phyloP scores from a whole-genome alignment of 108 stramenopile genomes.

The Stephanodiscus triporus region DNA sequence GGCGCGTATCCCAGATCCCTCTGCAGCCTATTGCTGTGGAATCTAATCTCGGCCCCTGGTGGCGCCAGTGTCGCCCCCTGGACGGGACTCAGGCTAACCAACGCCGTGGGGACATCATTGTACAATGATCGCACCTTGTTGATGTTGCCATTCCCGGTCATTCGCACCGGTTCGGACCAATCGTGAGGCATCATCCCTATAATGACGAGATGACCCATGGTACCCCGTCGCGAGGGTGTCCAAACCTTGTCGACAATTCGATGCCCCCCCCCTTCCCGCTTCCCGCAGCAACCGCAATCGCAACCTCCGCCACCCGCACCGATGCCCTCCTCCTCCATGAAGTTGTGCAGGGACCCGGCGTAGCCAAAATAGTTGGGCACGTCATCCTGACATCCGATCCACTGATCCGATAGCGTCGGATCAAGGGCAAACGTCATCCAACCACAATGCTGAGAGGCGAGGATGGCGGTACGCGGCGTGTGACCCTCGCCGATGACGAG shows the following conservation, averaged over 20 bases:
- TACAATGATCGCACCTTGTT: conserved; percentile 50
- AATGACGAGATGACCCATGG: conserved; percentile 29
- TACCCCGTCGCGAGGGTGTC: background rate
- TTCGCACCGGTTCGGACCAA: conserved; percentile 22
- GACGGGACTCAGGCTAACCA: conserved; percentile 48
- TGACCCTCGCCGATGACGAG: conserved; percentile 44
- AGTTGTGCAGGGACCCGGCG: conserved; percentile 36
- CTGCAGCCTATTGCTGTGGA: conserved; percentile 30
- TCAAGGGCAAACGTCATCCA: conserved; percentile 46
- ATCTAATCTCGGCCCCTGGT: conserved; percentile 1
- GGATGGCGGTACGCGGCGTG: conserved; percentile 41
- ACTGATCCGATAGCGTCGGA: conserved; percentile 32
- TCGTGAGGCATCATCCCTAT: conserved; percentile 27
- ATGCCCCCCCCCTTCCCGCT: background rate
- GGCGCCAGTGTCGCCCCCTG: conserved; percentile 37
- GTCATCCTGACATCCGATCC: conserved; percentile 46
- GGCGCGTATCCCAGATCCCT: conserved; percentile 49
- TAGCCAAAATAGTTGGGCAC: conserved; percentile 33
- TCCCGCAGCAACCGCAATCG: no score
- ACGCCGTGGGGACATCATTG: conserved; percentile 47
- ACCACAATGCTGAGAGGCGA: conserved; percentile 43
- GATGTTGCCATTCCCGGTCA: conserved; percentile 31
- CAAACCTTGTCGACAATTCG: background rate
- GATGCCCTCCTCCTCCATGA: conserved; percentile 22
- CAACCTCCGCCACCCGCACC: no score